A percentile compares a stretch with the other conserved stretches of the same genome.
These are phyloP conservation scores for Collybiopsis confluens DNA, from an alignment of 768 basidiomycete species.

Conservation along the genomic window DNA sequence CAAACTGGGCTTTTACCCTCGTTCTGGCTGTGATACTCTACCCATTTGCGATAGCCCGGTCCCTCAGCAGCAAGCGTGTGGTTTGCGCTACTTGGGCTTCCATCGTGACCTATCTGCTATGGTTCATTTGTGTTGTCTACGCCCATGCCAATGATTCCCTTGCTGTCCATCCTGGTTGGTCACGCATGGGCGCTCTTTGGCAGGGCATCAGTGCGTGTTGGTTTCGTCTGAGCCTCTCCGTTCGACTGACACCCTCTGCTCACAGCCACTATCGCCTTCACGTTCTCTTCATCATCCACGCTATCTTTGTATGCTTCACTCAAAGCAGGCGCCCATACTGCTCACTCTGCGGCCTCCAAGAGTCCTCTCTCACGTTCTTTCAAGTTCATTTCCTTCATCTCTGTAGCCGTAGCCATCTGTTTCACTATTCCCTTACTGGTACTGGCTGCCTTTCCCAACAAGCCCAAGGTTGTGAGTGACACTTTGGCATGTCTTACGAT, in stretches of 20 bases:
- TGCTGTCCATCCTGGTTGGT: slow-evolving; percentile 28
- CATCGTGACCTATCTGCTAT: slow-evolving; percentile 52
- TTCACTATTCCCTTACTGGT: slow-evolving; percentile 57
- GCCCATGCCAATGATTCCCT: slow-evolving; percentile 46
- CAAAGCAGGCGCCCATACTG: slow-evolving; percentile 35
- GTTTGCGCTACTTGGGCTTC: slow-evolving; percentile 59
- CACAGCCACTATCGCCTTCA: slow-evolving; percentile 56
- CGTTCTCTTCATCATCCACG: slow-evolving; percentile 62
- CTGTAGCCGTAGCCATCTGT: slow-evolving; percentile 42
- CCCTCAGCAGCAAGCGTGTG: slow-evolving; percentile 50
- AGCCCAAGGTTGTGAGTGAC: slow-evolving; percentile 31
- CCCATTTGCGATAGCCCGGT: slow-evolving; percentile 50
- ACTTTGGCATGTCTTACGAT: slow-evolving; percentile 7
- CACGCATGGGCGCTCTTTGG: slow-evolving; percentile 51
- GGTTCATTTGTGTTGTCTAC: slow-evolving; percentile 52
- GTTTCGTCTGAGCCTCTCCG: slow-evolving; percentile 14
- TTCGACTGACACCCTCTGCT: neutral
- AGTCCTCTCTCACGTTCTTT: slow-evolving; percentile 52
- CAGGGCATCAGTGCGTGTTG: slow-evolving; percentile 52
- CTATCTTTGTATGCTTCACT: slow-evolving; percentile 63
- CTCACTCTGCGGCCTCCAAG: slow-evolving; percentile 32
- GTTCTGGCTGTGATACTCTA: slow-evolving; percentile 38
- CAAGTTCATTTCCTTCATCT: slow-evolving; percentile 47
- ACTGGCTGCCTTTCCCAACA: slow-evolving; percentile 42
- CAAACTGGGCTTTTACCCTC: slow-evolving; percentile 37